Evolutionary conservation across 2,329 filamentous ascomycete genomes (phyloP).

Genomic region (Claviceps fusiformis): DNA sequence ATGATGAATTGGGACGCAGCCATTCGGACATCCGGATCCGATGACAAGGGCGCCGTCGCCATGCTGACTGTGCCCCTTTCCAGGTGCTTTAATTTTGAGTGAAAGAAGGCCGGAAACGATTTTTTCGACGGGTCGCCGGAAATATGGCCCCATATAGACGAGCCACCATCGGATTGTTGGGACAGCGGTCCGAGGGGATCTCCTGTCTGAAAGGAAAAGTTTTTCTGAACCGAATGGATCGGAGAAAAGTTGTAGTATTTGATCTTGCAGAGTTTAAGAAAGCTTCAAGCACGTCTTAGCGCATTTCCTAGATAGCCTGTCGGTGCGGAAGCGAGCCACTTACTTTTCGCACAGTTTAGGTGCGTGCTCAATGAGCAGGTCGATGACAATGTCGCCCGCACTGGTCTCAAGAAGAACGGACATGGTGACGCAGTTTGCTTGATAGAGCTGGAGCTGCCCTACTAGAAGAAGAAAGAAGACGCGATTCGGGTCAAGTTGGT

Average conservation of each 20-base stretch:
- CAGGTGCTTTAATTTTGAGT: constrained; percentile 74
- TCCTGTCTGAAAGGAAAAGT: constrained; percentile 92
- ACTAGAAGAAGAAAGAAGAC: background rate
- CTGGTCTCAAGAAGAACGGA: constrained; percentile 90
- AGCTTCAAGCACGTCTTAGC: constrained; percentile 43
- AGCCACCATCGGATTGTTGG: constrained; percentile 76
- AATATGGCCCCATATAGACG: constrained; percentile 80
- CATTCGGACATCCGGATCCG: constrained; percentile 67
- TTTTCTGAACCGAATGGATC: constrained; percentile 80
- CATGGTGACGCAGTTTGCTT: constrained; percentile 37
- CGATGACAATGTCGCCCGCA: constrained; percentile 85
- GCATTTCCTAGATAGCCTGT: constrained; percentile 9
- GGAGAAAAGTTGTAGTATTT: constrained; percentile 99
- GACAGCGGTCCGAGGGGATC: constrained; percentile 84
- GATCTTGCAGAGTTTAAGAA: constrained; percentile 94
- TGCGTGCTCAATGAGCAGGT: constrained; percentile 76
- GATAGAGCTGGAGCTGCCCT: background rate
- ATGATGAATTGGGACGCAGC: constrained; percentile 90
- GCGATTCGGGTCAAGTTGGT: background rate
- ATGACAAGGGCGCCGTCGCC: constrained; percentile 70
- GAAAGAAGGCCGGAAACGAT: constrained; percentile 72
- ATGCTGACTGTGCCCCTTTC: constrained; percentile 92
- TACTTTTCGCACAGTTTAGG: constrained; percentile 93
- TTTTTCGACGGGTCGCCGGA: constrained; percentile 53
- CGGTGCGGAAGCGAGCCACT: constrained; percentile 23